These are phyloP conservation scores for Sisymbrium irio DNA, from an alignment of 345 rosid species.

Conservation along the genomic window DNA sequence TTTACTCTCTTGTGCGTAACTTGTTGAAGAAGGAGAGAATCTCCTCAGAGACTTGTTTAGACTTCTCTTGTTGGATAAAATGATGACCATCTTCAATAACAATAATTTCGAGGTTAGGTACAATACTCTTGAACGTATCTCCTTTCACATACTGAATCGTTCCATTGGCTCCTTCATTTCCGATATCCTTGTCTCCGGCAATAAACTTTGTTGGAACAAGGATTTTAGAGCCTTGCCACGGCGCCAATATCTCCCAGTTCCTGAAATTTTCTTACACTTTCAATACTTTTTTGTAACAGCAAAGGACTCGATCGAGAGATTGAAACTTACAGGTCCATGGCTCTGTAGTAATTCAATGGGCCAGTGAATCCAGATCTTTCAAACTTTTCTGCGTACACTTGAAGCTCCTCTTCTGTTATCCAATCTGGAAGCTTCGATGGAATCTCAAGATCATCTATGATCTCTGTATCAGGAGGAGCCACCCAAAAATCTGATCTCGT, in stretches of 20 bases:
- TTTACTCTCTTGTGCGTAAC: conserved; percentile 20
- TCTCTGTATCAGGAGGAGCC: conserved; percentile 62
- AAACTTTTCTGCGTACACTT: conserved; percentile 64
- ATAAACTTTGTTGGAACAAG: conserved; percentile 52
- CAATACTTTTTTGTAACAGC: too few relatives aligned
- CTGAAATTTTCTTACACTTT: conserved; percentile 30
- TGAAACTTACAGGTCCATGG: conserved; percentile 55
- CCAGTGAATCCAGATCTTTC: conserved; percentile 64
- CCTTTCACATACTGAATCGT: conserved; percentile 45
- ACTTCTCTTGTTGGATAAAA: conserved; percentile 59
- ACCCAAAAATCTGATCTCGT: conserved; percentile 47
- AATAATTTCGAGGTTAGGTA: conserved; percentile 54
- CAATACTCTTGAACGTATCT: conserved; percentile 47
- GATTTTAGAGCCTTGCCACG: conserved; percentile 60
- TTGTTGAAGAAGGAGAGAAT: conserved; percentile 49
- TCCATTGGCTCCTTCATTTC: conserved; percentile 37
- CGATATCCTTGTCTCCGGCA: conserved; percentile 50
- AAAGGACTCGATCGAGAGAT: too few relatives aligned
- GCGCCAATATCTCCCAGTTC: conserved; percentile 62
- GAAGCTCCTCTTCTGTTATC: conserved; percentile 65
- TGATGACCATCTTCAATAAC: conserved; percentile 64
- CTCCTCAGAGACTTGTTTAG: conserved; percentile 52
- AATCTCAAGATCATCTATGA: conserved; percentile 54
- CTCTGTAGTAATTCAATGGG: conserved; percentile 59
- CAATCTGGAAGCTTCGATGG: conserved; percentile 53